Percentiles rank a stretch among this genome's conserved stretches.
Evolutionary conservation across 768 basidiomycete species (phyloP).

Genomic region (Macrolepiota dolichaula): DNA sequence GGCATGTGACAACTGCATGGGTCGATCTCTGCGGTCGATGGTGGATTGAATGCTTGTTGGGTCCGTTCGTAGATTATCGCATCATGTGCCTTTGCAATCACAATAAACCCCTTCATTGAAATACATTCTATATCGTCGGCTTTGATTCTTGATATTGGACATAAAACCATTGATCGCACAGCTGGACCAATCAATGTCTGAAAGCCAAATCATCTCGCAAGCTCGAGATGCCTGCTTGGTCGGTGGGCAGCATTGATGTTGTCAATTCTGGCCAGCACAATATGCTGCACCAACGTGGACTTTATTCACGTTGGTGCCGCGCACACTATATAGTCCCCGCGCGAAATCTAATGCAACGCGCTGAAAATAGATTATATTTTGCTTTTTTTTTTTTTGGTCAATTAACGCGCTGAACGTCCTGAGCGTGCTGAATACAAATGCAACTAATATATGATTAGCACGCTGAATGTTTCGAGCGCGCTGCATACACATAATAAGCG

Average conservation of each 20-base stretch:
- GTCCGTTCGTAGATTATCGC: neutral
- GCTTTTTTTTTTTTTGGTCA: too few species aligned
- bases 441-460: too few species aligned
- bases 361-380: too few species aligned
- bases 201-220: neutral
- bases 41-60: neutral
- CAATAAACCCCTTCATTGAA: neutral
- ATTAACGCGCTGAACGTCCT: too few species aligned
- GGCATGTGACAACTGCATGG: neutral
- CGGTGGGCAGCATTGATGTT: neutral
- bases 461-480: too few species aligned
- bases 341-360: too few species aligned
- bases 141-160: neutral
- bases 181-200: neutral
- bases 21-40: neutral
- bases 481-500: too few species aligned
- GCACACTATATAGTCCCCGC: too few species aligned
- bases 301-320: too few species aligned
- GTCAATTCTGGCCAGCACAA: neutral
- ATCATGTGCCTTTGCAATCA: neutral
- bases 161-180: neutral
- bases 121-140: neutral
- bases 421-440: too few species aligned
- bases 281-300: too few species aligned
- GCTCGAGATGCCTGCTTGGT: neutral